Evolutionary conservation across 2,329 filamentous ascomycete species (phyloP).

Genomic region (Claviceps purpurea): DNA sequence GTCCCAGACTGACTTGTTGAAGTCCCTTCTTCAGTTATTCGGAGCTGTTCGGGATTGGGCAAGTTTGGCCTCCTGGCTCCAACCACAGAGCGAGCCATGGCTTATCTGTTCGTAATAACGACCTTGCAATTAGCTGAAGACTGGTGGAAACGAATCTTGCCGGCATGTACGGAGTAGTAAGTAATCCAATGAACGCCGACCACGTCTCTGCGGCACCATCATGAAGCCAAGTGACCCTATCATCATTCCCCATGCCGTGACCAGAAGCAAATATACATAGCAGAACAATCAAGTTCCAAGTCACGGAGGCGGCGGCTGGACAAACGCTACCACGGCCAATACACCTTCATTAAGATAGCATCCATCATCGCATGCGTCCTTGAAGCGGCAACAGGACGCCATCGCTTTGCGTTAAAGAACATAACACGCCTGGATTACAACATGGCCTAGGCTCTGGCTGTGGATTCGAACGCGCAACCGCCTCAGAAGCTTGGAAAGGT

Average conservation of each 20-base stretch:
- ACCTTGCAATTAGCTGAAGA: neutral
- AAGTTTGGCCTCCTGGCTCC: neutral
- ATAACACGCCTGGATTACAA: neutral
- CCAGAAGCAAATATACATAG: constrained; percentile 7
- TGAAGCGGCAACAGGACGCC: neutral
- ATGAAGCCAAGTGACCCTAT: constrained; percentile 2
- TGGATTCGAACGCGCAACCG: neutral
- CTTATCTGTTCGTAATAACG: constrained; percentile 3
- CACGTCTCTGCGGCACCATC: constrained; percentile 22
- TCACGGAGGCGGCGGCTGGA: constrained; percentile 5
- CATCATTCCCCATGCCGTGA: constrained; percentile 10
- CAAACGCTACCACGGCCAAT: too few relatives aligned
- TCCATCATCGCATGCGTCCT: neutral
- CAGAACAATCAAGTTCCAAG: constrained; percentile 1
- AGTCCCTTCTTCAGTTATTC: neutral
- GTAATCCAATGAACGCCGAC: constrained; percentile 21
- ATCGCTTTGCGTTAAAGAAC: neutral
- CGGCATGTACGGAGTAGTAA: constrained; percentile 1
- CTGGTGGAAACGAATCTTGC: neutral
- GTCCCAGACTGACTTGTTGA: neutral
- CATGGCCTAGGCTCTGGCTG: neutral
- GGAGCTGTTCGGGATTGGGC: neutral
- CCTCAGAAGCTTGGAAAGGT: too few relatives aligned
- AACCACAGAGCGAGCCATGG: neutral
- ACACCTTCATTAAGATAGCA: neutral